These are phyloP conservation scores for Lichtheimia corymbifera DNA, from an alignment of 371 early-diverging fungal genomes.

Conservation along the genomic window DNA sequence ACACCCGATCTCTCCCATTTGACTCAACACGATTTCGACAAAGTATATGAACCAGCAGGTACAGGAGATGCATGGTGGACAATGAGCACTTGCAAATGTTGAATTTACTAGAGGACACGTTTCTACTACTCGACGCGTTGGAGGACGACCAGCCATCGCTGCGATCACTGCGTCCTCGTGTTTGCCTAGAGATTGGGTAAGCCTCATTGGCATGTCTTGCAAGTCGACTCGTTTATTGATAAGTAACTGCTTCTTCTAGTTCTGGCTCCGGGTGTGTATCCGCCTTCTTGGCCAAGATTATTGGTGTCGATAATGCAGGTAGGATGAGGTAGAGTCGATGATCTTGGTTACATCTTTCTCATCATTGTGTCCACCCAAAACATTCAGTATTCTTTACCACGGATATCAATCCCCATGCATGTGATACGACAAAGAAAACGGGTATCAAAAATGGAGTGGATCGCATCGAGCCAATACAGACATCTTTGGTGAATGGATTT, in stretches of 20 bases:
- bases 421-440: constrained; percentile 65
- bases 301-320: constrained; percentile 49
- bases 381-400: constrained; percentile 61
- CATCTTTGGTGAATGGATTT: constrained; percentile 59
- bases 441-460: constrained; percentile 53
- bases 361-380: not conserved
- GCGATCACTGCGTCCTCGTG: constrained; percentile 53
- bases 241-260: constrained; percentile 33
- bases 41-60: constrained; percentile 91
- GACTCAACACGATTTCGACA: constrained; percentile 59
- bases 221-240: too few relatives aligned
- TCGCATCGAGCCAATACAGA: constrained; percentile 59
- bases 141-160: constrained; percentile 70
- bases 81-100: not conserved
- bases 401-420: constrained; percentile 84
- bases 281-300: constrained; percentile 69
- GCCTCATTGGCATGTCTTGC: not conserved
- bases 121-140: constrained; percentile 88
- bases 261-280: constrained; percentile 90
- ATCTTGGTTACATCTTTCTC: not conserved
- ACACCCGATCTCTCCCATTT: constrained; percentile 81
- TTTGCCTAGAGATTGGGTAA: constrained; percentile 89
- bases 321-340: constrained; percentile 7
- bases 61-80: not conserved
- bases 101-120: constrained; percentile 83